Evolutionary conservation across 2,329 filamentous ascomycete genomes (phyloP).

Genomic region (Fulvia fulva): DNA sequence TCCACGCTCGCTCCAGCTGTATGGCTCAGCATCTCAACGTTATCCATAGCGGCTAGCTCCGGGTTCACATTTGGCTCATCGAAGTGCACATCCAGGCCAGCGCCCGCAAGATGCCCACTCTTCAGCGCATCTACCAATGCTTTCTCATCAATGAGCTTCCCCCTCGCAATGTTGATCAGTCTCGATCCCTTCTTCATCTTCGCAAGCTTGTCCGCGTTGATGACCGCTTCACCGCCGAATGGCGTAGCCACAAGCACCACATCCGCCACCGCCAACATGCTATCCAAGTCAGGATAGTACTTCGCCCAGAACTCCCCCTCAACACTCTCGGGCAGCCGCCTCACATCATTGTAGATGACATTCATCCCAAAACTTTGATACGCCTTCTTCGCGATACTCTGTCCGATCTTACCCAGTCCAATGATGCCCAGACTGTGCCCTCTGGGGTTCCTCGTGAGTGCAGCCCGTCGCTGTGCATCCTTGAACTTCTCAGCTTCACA

Average conservation of each 20-base stretch:
- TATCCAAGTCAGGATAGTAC: constrained; percentile 50
- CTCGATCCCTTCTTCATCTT: constrained; percentile 53
- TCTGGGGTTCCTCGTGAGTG: constrained; percentile 41
- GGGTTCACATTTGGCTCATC: constrained; percentile 55
- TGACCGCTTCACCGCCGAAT: constrained; percentile 46
- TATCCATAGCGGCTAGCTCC: constrained; percentile 47
- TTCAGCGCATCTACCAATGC: constrained; percentile 59
- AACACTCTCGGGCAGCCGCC: constrained; percentile 44
- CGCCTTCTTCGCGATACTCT: constrained; percentile 55
- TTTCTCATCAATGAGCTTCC: constrained; percentile 61
- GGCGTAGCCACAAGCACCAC: constrained; percentile 62
- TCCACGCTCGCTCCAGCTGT: constrained; percentile 39
- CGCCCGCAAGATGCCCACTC: constrained; percentile 46
- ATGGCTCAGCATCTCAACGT: constrained; percentile 39
- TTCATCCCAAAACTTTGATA: constrained; percentile 61
- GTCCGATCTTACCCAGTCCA: constrained; percentile 57
- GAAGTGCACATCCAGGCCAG: constrained; percentile 62
- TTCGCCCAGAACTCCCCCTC: constrained; percentile 50
- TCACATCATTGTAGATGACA: constrained; percentile 60
- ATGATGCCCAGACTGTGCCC: constrained; percentile 61
- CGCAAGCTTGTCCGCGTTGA: constrained; percentile 47
- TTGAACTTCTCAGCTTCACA: constrained; percentile 47
- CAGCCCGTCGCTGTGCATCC: constrained; percentile 57
- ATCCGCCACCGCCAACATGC: constrained; percentile 53
- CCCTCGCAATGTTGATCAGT: constrained; percentile 64